Conservation (phyloP, 1,284 basidiomycete species). For the Ustilago loliicola region DNA sequence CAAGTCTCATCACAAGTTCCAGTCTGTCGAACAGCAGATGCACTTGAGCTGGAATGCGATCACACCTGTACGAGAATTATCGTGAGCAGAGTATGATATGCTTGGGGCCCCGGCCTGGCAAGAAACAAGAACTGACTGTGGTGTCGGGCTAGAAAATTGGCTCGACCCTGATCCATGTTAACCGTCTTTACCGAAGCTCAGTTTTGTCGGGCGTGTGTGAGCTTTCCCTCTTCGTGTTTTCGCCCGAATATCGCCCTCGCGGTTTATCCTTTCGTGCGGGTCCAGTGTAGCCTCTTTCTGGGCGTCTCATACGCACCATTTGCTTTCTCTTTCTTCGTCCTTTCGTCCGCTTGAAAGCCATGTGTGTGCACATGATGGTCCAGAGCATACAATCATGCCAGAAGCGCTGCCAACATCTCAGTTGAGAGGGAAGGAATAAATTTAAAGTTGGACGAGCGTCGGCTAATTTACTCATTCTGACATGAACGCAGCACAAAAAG, state of each 20-base stretch:
- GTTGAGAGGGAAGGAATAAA: no score
- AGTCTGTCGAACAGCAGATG: no score
- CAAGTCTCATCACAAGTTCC: neutral
- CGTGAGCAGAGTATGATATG: neutral
- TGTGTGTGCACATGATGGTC: neutral
- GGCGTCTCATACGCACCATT: neutral
- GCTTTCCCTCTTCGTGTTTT: neutral
- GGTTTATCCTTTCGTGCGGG: slow-evolving; percentile 18
- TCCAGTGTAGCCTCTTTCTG: neutral
- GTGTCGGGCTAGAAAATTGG: slow-evolving; percentile 6
- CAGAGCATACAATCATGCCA: neutral
- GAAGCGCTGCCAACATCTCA: neutral
- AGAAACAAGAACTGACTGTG: neutral
- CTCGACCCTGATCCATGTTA: neutral
- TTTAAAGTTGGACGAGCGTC: no score
- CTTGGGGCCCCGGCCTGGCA: slow-evolving; percentile 17
- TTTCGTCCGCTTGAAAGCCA: slow-evolving; percentile 4
- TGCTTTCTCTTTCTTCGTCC: neutral
- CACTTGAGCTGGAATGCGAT: no score
- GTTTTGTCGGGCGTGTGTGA: slow-evolving; percentile 25
- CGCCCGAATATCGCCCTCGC: slow-evolving; percentile 16
- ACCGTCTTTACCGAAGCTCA: slow-evolving; percentile 33
- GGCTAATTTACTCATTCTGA: no score
- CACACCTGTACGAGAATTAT: neutral
- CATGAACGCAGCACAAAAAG: no score